phyloP scores from a whole-genome alignment of 768 basidiomycete species.

The Termitomyces sp. region DNA sequence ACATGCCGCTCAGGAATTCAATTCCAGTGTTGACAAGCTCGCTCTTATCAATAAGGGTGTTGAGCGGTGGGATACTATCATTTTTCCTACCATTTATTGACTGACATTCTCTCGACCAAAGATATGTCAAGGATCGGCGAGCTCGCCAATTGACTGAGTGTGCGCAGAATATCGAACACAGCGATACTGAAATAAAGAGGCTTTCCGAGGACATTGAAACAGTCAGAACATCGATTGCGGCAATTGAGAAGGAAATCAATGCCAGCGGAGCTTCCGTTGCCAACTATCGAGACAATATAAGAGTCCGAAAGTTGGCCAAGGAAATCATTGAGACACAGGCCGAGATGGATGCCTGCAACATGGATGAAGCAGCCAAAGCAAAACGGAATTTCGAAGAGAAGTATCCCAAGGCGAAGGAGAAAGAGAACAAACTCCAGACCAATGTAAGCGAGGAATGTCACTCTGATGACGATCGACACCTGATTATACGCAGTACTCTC shows the following conservation, averaged over 20 bases:
- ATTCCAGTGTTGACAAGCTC: constrained; percentile 61
- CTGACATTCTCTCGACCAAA: constrained; percentile 27
- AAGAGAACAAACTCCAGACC: constrained; percentile 69
- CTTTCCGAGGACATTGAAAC: constrained; percentile 36
- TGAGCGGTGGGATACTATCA: constrained; percentile 49
- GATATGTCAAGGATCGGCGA: constrained; percentile 73
- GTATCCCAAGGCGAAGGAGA: constrained; percentile 69
- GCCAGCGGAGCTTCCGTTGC: constrained; percentile 68
- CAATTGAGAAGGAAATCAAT: constrained; percentile 76
- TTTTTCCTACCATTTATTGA: neutral
- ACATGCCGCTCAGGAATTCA: constrained; percentile 58
- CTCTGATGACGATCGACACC: neutral
- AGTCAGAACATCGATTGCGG: constrained; percentile 43
- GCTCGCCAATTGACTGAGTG: constrained; percentile 60
- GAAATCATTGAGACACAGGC: constrained; percentile 67
- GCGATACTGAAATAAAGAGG: constrained; percentile 36
- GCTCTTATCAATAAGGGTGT: constrained; percentile 58
- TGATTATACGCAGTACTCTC: constrained; percentile 57
- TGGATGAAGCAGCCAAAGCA: constrained; percentile 85
- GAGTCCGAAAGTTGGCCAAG: constrained; percentile 63
- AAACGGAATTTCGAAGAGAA: constrained; percentile 82
- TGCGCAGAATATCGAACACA: constrained; percentile 48
- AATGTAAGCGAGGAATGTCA: constrained; percentile 42
- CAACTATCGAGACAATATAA: constrained; percentile 81
- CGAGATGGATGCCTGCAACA: constrained; percentile 73